Base-by-base conservation (phyloP, 192 early-diverging fungal species). In the Paraglomus brasilianum region DNA sequence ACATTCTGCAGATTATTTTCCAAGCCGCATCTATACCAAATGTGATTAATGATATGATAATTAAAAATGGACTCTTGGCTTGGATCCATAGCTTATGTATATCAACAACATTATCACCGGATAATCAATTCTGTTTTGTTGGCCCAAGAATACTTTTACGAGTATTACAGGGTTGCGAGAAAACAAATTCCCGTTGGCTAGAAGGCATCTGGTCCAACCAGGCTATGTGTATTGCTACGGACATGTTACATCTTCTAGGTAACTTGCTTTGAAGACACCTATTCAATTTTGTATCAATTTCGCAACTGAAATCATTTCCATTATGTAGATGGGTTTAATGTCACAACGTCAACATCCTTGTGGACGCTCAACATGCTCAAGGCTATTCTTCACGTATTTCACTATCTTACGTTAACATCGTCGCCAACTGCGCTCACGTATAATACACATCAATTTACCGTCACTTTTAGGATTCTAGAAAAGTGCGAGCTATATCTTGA, bases 1-100 rank as follows among this genome's bases (percentile, higher is more conserved):
- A 52, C 21, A 24, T 59, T 46, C 19, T 62, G 17, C 71, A 88
- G 84, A 70, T 89, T 39, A 41, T 88, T 11, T 82, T 84, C 60
- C 78, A 83, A 36, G 77, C 84, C 3, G 50, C 78, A 5, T 64
- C 79, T 9, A 85, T 87, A 6, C 81, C 89, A 7, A 75, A 79
- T 40, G 81, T 83, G 2, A 63, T 88, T 2, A 77, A 81, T 4
- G 82, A 87, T 56, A 46, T 87, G 64, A 74, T 89, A 57, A 86
- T 75, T n/a, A 82, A 86, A 52, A 78, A 75, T 24, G 87, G 86
- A 9, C 74, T 91, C 13, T 56, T 88, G 10, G 74, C 78, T 2
- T 91, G 85, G 80, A 22, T 90, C 4, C 78, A 84, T 9, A 73
- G 71, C 30, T 59, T 80, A 45, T 69, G 50, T 47, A 9, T 58